phyloP scores from a whole-genome alignment of 1,139 yeast species.

The Sugiyamaella neomexicana region DNA sequence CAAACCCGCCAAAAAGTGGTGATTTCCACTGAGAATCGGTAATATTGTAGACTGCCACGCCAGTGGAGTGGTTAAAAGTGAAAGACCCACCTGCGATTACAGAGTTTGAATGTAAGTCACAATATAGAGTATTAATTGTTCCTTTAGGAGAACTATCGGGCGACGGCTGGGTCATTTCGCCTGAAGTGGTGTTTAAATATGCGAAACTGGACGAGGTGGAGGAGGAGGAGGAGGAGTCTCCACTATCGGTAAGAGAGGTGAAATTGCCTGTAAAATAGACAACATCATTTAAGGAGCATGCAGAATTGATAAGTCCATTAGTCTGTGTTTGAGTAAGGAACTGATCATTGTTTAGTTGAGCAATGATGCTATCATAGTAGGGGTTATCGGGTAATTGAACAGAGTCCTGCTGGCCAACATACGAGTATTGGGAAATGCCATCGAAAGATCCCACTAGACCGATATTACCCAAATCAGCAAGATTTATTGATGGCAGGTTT shows the following conservation, averaged over 20 bases:
- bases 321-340: slow-evolving; percentile 25
- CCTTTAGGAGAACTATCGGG: slow-evolving; percentile 47
- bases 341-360: slow-evolving; percentile 29
- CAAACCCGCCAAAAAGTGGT: slow-evolving; percentile 76
- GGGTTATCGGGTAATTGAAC: slow-evolving; percentile 22
- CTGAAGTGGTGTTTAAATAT: slow-evolving; percentile 52
- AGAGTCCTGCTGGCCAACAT: slow-evolving; percentile 48
- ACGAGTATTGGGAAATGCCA: slow-evolving; percentile 58
- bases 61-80: slow-evolving; percentile 53
- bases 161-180: slow-evolving; percentile 38
- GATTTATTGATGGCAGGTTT: slow-evolving; percentile 34
- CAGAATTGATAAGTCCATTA: slow-evolving; percentile 39
- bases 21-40: slow-evolving; percentile 46
- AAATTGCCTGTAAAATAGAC: slow-evolving; percentile 51
- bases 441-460: slow-evolving; percentile 67
- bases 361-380: slow-evolving; percentile 29
- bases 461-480: slow-evolving; percentile 43
- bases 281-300: slow-evolving; percentile 46
- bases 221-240: slow-evolving; percentile 40
- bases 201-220: slow-evolving; percentile 53
- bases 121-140: slow-evolving; percentile 52
- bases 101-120: slow-evolving; percentile 49
- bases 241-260: slow-evolving; percentile 22
- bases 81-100: slow-evolving; percentile 85
- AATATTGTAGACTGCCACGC: slow-evolving; percentile 68